Evolutionary conservation across 2,329 filamentous ascomycete genomes (phyloP).

Genomic region (Dothideomycetes sp.): DNA sequence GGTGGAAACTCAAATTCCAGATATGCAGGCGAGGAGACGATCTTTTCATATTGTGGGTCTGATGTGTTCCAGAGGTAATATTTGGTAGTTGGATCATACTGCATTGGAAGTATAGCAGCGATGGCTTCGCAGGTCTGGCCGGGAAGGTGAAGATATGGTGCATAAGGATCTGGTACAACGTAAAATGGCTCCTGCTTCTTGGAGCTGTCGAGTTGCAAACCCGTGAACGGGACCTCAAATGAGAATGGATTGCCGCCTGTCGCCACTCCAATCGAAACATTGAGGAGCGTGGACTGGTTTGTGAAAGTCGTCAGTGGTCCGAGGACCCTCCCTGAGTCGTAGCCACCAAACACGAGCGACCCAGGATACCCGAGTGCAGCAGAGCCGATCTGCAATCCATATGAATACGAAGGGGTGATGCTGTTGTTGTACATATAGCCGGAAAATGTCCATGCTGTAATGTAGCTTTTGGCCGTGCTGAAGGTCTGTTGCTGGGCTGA

Average conservation of each 20-base stretch:
- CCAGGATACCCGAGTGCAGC: constrained; percentile 17
- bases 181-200: too few relatives aligned
- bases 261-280: constrained; percentile 14
- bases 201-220: background rate
- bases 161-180: constrained; percentile 12
- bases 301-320: constrained; percentile 17
- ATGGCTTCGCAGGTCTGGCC: constrained; percentile 18
- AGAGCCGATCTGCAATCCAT: constrained; percentile 24
- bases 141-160: constrained; percentile 19
- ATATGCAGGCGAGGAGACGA: constrained; percentile 30
- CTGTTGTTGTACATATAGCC: constrained; percentile 10
- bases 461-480: too few relatives aligned
- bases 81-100: constrained; percentile 12
- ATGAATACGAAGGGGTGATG: constrained; percentile 18
- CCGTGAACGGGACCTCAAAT: constrained; percentile 1
- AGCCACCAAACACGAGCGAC: constrained; percentile 24
- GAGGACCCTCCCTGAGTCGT: constrained; percentile 22
- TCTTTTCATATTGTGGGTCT: constrained; percentile 22
- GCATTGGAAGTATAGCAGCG: constrained; percentile 18
- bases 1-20: constrained; percentile 30
- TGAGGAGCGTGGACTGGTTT: constrained; percentile 6
- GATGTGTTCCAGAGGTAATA: constrained; percentile 21
- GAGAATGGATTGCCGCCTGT: constrained; percentile 5
- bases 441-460: constrained; percentile 3
- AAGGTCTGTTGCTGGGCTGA: too few relatives aligned